phyloP scores from a whole-genome alignment of 805 yeast genomes.

The Barnettozyma californica region DNA sequence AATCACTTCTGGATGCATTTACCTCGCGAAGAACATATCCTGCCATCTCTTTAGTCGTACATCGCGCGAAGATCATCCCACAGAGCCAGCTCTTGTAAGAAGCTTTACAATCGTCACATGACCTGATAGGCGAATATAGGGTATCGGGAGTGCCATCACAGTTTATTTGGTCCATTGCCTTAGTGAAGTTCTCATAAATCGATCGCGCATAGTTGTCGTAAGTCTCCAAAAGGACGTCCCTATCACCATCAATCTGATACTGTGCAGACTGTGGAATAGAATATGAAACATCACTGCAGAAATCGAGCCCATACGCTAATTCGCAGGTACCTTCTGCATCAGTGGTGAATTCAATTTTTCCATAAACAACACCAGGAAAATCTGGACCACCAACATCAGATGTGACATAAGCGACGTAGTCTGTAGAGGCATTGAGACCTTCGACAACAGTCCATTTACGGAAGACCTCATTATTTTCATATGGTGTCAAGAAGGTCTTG shows the following conservation, averaged over 20 bases:
- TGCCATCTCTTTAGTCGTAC: slow-evolving; percentile 47
- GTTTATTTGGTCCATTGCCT: slow-evolving; percentile 68
- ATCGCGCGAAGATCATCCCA: slow-evolving; percentile 81
- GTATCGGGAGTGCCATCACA: slow-evolving; percentile 68
- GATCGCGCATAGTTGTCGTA: slow-evolving; percentile 63
- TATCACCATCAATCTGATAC: slow-evolving; percentile 27
- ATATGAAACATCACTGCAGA: slow-evolving; percentile 80
- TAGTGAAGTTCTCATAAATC: slow-evolving; percentile 60
- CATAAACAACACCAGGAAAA: slow-evolving; percentile 62
- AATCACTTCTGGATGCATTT: slow-evolving; percentile 53
- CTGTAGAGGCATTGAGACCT: slow-evolving; percentile 55
- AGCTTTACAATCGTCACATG: slow-evolving; percentile 66
- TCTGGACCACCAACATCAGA: slow-evolving; percentile 37
- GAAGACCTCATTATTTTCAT: slow-evolving; percentile 43
- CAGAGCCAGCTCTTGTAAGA: slow-evolving; percentile 88
- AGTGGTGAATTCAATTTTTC: slow-evolving; percentile 52
- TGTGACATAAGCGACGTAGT: slow-evolving; percentile 60
- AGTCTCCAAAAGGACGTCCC: slow-evolving; percentile 32
- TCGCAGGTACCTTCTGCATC: slow-evolving; percentile 56
- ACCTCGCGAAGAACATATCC: slow-evolving; percentile 43
- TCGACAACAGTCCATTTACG: slow-evolving; percentile 59
- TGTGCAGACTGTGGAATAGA: slow-evolving; percentile 61
- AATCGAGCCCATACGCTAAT: slow-evolving; percentile 65
- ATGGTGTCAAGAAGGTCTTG: slow-evolving; percentile 24
- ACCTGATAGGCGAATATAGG: slow-evolving; percentile 64